phyloP scores from a whole-genome alignment of 768 basidiomycete genomes.

The Mycena sanguinolenta region DNA sequence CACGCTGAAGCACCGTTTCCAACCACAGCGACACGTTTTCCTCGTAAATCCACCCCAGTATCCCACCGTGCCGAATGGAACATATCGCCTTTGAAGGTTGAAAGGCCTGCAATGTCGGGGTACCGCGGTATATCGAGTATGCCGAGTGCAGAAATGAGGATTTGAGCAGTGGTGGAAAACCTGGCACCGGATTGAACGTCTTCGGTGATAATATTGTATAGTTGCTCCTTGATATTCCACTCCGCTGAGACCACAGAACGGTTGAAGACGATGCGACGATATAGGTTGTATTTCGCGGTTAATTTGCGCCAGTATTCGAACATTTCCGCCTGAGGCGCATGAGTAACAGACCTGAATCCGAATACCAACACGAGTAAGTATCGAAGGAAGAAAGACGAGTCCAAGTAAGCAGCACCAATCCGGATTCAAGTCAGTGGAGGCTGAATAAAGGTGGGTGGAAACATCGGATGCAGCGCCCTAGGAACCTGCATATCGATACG shows the following conservation, averaged over 20 bases:
- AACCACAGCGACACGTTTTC: slow-evolving; percentile 67
- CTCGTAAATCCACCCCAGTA: slow-evolving; percentile 51
- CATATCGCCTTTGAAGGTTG: slow-evolving; percentile 58
- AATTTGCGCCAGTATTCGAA: slow-evolving; percentile 58
- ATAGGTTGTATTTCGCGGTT: slow-evolving; percentile 57
- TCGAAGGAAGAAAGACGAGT: too few species aligned
- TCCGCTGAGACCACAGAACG: slow-evolving; percentile 57
- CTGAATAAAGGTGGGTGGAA: slow-evolving; percentile 56
- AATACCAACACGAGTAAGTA: too few species aligned
- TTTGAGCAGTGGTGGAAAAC: slow-evolving; percentile 52
- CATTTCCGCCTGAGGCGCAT: slow-evolving; percentile 56
- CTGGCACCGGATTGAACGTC: slow-evolving; percentile 46
- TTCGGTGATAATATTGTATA: slow-evolving; percentile 49
- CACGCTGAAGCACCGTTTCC: slow-evolving; percentile 72
- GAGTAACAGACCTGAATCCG: slow-evolving; percentile 49
- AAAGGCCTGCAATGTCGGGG: slow-evolving; percentile 50
- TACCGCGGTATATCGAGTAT: slow-evolving; percentile 59
- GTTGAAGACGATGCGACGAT: slow-evolving; percentile 57
- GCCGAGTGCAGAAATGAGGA: slow-evolving; percentile 67
- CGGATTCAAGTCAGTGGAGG: slow-evolving; percentile 60
- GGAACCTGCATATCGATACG: background rate
- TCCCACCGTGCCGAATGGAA: slow-evolving; percentile 71
- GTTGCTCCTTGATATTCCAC: slow-evolving; percentile 54
- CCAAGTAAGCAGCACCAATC: slow-evolving; percentile 57
- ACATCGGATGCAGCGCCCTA: slow-evolving; percentile 60